A percentile compares a stretch with the other conserved stretches of the same genome.
These are phyloP conservation scores for Auriscalpium orientale DNA, from an alignment of 768 basidiomycete genomes.

Conservation along the genomic window DNA sequence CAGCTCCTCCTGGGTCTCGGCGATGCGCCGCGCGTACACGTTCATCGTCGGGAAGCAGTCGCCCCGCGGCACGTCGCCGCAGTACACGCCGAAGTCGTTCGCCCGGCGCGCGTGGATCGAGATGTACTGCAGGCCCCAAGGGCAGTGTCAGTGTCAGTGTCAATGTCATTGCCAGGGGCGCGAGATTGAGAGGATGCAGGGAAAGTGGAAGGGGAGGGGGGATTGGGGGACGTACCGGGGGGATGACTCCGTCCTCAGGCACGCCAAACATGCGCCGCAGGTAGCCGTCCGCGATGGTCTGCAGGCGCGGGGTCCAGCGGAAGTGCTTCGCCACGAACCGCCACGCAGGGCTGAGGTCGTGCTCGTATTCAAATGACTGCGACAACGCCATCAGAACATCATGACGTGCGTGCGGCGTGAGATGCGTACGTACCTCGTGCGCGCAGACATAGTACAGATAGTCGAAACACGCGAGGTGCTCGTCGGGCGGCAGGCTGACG, in stretches of 20 bases:
- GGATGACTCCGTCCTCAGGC: conserved; percentile 19
- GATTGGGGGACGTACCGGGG: conserved; percentile 22
- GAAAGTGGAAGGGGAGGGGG: neutral
- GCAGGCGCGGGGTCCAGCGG: conserved; percentile 26
- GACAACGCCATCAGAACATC: conserved; percentile 7
- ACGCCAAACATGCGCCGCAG: conserved; percentile 23
- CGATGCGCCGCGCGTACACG: conserved; percentile 15
- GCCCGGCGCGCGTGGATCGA: conserved; percentile 9
- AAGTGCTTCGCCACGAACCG: conserved; percentile 26
- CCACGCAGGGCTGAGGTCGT: conserved; percentile 30
- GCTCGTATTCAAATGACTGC: conserved; percentile 24
- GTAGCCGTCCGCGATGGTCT: conserved; percentile 23
- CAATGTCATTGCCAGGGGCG: neutral
- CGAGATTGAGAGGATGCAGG: neutral
- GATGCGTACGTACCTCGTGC: conserved; percentile 16
- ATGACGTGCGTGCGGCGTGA: neutral
- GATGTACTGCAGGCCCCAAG: conserved; percentile 3
- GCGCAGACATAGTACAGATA: conserved; percentile 33
- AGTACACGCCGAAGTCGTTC: conserved; percentile 22
- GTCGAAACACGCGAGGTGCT: conserved; percentile 34
- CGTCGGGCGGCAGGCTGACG: conserved; percentile 25
- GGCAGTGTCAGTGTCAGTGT: too few relatives aligned
- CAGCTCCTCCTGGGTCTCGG: conserved; percentile 32
- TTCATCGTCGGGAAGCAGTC: conserved; percentile 34
- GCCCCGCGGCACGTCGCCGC: conserved; percentile 19